phyloP scores from a whole-genome alignment of 441 rosid genomes.

The Kokia cookei region DNA sequence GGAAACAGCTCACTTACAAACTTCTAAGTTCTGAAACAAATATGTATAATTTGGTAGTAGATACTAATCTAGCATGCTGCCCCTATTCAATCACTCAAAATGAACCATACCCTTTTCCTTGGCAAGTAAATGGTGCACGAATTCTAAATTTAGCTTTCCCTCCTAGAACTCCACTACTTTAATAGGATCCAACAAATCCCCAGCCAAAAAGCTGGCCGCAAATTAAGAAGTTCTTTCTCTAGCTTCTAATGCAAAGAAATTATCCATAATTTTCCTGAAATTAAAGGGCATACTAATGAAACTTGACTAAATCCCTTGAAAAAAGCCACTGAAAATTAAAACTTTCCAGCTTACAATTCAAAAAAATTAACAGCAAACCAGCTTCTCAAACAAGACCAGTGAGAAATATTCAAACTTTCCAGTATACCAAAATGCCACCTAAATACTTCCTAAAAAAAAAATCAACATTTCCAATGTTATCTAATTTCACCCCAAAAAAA shows the following conservation, averaged over 20 bases:
- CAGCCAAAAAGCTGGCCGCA: not conserved
- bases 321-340: not conserved
- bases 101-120: not conserved
- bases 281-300: not conserved
- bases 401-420: not conserved
- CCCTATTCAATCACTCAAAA: not conserved
- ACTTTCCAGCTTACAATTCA: not conserved
- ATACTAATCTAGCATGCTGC: not conserved
- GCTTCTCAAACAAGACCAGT: not conserved
- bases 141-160: not conserved
- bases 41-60: not conserved
- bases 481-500: not conserved
- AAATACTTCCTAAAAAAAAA: not conserved
- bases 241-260: not conserved
- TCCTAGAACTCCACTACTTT: not conserved
- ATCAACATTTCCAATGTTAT: not conserved
- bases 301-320: not conserved
- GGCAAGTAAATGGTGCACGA: not conserved
- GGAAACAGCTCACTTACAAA: not conserved
- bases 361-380: not conserved
- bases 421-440: not conserved
- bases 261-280: not conserved
- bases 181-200: not conserved
- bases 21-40: not conserved
- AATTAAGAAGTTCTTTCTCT: not conserved